phyloP scores from a whole-genome alignment of 805 yeast genomes.

The Saturnispora saitoi region DNA sequence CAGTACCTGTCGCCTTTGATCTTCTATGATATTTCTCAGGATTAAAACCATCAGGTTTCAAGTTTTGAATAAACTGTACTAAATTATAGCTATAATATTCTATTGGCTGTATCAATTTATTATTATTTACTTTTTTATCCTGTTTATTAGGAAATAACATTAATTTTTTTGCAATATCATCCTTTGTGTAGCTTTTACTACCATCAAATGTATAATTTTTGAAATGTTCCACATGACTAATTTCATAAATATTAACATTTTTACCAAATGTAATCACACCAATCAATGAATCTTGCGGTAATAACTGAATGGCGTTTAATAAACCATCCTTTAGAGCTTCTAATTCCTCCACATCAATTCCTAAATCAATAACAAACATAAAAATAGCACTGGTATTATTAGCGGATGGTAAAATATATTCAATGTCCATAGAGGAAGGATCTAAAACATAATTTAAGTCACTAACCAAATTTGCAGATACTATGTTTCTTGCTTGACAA shows the following conservation, averaged over 20 bases:
- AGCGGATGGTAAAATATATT: conserved; percentile 32
- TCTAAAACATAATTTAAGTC: conserved; percentile 31
- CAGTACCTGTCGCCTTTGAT: conserved; percentile 51
- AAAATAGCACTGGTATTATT: conserved; percentile 33
- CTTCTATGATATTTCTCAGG: conserved; percentile 37
- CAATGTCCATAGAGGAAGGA: conserved; percentile 41
- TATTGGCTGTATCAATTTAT: conserved; percentile 40
- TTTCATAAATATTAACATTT: conserved; percentile 49
- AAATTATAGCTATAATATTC: conserved; percentile 44
- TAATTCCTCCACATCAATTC: conserved; percentile 39
- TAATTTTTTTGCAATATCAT: conserved; percentile 37
- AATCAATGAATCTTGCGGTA: conserved; percentile 48
- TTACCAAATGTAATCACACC: conserved; percentile 55
- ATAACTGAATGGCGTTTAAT: conserved; percentile 30
- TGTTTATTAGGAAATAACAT: conserved; percentile 26
- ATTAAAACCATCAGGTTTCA: conserved; percentile 44
- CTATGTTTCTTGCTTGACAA: conserved; percentile 40
- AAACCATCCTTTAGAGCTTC: conserved; percentile 44
- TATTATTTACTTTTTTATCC: conserved; percentile 15
- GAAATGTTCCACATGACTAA: conserved; percentile 30
- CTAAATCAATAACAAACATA: conserved; percentile 49
- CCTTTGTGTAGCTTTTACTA: conserved; percentile 38
- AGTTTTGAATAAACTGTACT: conserved; percentile 38
- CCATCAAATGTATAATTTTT: conserved; percentile 48
- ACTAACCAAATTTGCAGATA: conserved; percentile 21